A percentile compares a stretch with the other conserved stretches of the same genome.
Conservation (phyloP, 352 stramenopile species). For the Phytophthora melonis region DNA sequence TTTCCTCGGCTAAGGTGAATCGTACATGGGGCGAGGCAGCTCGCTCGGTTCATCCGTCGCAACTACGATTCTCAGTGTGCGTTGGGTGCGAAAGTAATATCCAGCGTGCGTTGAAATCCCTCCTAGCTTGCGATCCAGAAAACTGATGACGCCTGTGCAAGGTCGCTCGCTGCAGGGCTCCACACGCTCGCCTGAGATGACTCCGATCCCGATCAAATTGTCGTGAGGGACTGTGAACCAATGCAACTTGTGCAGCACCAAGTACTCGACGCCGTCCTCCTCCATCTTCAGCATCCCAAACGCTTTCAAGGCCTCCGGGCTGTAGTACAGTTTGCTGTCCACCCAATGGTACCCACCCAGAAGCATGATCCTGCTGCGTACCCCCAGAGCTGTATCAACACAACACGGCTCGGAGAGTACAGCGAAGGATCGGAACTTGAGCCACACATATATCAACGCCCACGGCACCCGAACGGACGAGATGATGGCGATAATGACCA, state of each 20-base stretch:
- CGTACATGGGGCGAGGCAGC: no score
- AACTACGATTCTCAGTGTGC: no score
- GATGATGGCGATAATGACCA: slow-evolving; percentile 15
- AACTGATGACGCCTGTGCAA: slow-evolving; percentile 3
- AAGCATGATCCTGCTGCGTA: slow-evolving; percentile 9
- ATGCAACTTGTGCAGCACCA: slow-evolving; percentile 8
- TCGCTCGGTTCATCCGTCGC: no score
- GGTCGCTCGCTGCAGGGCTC: not conserved
- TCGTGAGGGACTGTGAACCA: slow-evolving; percentile 15
- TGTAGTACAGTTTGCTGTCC: slow-evolving; percentile 14
- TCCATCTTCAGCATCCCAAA: slow-evolving; percentile 13
- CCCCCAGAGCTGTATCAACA: slow-evolving; percentile 13
- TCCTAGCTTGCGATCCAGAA: slow-evolving; percentile 2
- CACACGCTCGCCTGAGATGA: slow-evolving; percentile 1
- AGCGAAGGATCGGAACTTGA: slow-evolving; percentile 8
- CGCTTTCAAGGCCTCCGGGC: slow-evolving; percentile 1
- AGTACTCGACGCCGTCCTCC: slow-evolving; percentile 11
- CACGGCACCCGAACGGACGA: slow-evolving; percentile 1
- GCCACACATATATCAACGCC: slow-evolving; percentile 9
- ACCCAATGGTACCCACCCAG: slow-evolving; percentile 9
- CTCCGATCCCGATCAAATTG: slow-evolving; percentile 7
- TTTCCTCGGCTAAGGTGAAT: no score
- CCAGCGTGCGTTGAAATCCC: not conserved
- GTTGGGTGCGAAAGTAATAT: no score
- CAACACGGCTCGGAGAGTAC: slow-evolving; percentile 17